Conservation (phyloP, 495 filamentous ascomycete species). For the Viridothelium virens region DNA sequence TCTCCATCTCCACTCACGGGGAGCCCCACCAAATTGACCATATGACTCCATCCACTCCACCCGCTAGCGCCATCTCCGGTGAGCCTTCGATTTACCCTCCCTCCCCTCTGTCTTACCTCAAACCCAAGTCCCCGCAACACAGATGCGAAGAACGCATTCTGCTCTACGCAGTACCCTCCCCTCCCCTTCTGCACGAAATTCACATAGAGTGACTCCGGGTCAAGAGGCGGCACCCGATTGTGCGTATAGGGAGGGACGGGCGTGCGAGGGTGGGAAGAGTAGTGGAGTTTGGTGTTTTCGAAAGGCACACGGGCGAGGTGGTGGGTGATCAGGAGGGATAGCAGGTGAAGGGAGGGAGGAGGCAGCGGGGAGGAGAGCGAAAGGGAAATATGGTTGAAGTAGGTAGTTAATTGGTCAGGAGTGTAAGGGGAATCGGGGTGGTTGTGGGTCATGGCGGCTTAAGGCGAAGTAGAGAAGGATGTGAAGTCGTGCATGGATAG, state of each 20-base stretch:
- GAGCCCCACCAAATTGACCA: slow-evolving; percentile 61
- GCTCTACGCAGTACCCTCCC: slow-evolving; percentile 78
- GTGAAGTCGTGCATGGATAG: not conserved
- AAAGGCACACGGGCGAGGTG: slow-evolving; percentile 50
- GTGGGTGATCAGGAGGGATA: not conserved
- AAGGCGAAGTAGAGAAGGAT: too few relatives aligned
- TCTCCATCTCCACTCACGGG: not conserved
- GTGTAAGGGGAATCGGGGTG: not conserved
- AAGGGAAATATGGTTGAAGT: not conserved
- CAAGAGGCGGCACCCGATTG: slow-evolving; percentile 39
- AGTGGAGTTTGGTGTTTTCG: slow-evolving; percentile 57
- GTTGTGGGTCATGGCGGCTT: too few relatives aligned
- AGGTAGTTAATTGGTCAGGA: not conserved
- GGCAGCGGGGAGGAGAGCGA: not conserved
- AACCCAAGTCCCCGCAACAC: slow-evolving; percentile 58
- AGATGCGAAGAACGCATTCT: slow-evolving; percentile 58
- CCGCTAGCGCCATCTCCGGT: slow-evolving; percentile 35
- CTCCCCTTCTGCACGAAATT: slow-evolving; percentile 56
- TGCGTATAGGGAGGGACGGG: slow-evolving; percentile 31
- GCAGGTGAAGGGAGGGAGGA: not conserved
- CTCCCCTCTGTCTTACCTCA: slow-evolving; percentile 30
- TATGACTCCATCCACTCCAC: slow-evolving; percentile 49
- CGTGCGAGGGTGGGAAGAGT: slow-evolving; percentile 34
- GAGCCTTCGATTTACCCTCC: slow-evolving; percentile 31
- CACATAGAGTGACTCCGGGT: slow-evolving; percentile 50